Percentiles rank a stretch among this genome's conserved stretches.
These are phyloP conservation scores for Closterium sp. DNA, from an alignment of 139 green algal species.

Conservation along the genomic window DNA sequence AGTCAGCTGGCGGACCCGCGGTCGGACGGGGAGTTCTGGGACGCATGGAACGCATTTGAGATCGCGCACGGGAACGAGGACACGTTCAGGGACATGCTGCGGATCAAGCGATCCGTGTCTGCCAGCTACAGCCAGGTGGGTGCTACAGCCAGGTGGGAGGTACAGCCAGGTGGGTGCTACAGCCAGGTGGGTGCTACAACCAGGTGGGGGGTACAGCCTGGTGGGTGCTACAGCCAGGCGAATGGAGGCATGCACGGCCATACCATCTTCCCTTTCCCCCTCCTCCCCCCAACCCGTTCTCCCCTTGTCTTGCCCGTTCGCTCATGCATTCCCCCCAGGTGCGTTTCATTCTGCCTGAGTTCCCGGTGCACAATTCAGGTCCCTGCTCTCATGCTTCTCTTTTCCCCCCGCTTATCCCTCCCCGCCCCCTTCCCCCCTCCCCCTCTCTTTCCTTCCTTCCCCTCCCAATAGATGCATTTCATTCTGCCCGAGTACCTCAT, in stretches of 20 bases:
- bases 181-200: slow-evolving; percentile 37
- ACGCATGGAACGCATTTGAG: slow-evolving; percentile 87
- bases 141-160: not conserved
- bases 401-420: not conserved
- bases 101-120: slow-evolving; percentile 86
- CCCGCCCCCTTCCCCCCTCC: not conserved
- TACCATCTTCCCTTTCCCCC: not conserved
- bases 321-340: not conserved
- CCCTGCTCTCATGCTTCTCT: not conserved
- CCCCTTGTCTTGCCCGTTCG: not conserved
- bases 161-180: slow-evolving; percentile 50
- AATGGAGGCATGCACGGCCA: no score
- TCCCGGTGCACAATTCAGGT: not conserved
- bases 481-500: slow-evolving; percentile 77
- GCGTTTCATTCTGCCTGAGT: not conserved
- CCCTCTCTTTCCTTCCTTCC: not conserved
- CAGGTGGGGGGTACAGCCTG: not conserved
- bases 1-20: slow-evolving; percentile 60
- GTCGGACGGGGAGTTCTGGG: slow-evolving; percentile 78
- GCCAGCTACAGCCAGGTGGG: slow-evolving; percentile 64
- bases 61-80: slow-evolving; percentile 64
- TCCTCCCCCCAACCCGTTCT: not conserved
- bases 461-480: slow-evolving; percentile 58
- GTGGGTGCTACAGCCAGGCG: not conserved
- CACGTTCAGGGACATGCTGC: slow-evolving; percentile 97